phyloP scores from a whole-genome alignment of 2,329 filamentous ascomycete species.

The Cadophora luteo-olivacea region DNA sequence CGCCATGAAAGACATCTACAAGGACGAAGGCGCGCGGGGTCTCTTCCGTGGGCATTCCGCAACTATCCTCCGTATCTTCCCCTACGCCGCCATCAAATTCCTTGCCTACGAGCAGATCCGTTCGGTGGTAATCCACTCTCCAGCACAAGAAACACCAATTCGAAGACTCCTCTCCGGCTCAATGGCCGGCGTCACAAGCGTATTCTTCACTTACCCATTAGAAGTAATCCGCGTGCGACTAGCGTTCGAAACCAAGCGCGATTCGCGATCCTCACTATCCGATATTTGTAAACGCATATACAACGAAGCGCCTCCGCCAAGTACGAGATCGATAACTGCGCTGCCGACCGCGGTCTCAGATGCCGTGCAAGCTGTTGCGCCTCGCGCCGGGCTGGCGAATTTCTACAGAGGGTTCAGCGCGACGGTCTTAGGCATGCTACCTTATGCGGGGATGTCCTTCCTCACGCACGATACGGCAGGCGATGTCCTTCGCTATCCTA shows the following conservation, averaged over 20 bases:
- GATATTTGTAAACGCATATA: constrained; percentile 89
- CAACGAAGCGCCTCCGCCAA: constrained; percentile 64
- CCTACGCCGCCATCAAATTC: constrained; percentile 98
- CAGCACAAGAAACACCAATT: constrained; percentile 78
- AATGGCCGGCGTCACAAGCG: constrained; percentile 83
- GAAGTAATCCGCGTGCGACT: constrained; percentile 92
- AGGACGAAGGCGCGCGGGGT: constrained; percentile 73
- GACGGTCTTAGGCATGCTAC: constrained; percentile 92
- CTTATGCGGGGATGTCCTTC: constrained; percentile 95
- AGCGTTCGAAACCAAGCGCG: constrained; percentile 88
- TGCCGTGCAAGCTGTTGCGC: constrained; percentile 58
- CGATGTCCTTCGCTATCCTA: constrained; percentile 77
- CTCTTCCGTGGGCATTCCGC: constrained; percentile 95
- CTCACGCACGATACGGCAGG: constrained; percentile 91
- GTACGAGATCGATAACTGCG: constrained; percentile 46
- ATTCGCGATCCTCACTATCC: constrained; percentile 72
- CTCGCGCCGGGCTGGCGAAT: constrained; percentile 77
- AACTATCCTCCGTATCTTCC: constrained; percentile 92
- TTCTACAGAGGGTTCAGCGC: constrained; percentile 96
- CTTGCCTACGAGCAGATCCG: constrained; percentile 97
- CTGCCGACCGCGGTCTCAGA: constrained; percentile 49
- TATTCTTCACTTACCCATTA: constrained; percentile 95
- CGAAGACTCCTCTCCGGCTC: constrained; percentile 78
- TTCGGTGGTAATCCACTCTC: constrained; percentile 73
- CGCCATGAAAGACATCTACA: constrained; percentile 85